phyloP scores from a whole-genome alignment of 108 stramenopile genomes.

The Licmophora abbreviata region DNA sequence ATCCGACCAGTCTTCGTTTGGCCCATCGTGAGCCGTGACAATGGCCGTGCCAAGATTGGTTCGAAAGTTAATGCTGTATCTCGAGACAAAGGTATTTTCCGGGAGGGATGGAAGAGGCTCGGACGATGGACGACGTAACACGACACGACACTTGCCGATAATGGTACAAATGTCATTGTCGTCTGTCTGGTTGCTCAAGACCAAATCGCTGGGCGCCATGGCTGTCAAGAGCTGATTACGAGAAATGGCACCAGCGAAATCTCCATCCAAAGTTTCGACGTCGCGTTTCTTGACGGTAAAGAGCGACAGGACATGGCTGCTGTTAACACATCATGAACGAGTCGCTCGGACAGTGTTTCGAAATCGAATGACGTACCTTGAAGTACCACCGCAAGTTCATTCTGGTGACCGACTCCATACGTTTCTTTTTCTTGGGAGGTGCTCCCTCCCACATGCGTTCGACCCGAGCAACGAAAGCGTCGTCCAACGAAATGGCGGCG shows the following conservation, averaged over 20 bases:
- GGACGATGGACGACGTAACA: slow-evolving; percentile 13
- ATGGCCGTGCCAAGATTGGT: slow-evolving; percentile 3
- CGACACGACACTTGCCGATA: slow-evolving; percentile 34
- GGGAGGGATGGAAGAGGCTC: slow-evolving; percentile 6
- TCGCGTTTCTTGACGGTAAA: slow-evolving; percentile 49
- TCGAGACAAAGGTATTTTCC: slow-evolving; percentile 31
- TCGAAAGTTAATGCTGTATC: slow-evolving; percentile 29
- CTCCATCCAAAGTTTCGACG: slow-evolving; percentile 33
- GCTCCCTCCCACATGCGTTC: slow-evolving; percentile 51
- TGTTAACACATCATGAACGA: neutral
- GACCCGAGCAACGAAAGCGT: slow-evolving; percentile 47
- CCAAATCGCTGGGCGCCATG: slow-evolving; percentile 38
- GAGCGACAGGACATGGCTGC: slow-evolving; percentile 14
- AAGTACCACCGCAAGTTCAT: slow-evolving; percentile 28
- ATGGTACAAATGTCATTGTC: slow-evolving; percentile 54
- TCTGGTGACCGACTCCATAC: too few species aligned
- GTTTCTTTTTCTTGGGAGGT: too few species aligned
- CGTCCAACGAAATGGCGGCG: slow-evolving; percentile 26
- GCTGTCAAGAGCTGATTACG: slow-evolving; percentile 14
- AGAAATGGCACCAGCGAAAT: slow-evolving; percentile 20
- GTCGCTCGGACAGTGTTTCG: neutral
- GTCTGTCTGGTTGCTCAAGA: slow-evolving; percentile 55
- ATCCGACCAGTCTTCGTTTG: slow-evolving; percentile 12
- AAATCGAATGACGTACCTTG: slow-evolving; percentile 9
- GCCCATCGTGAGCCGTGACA: slow-evolving; percentile 16